Evolutionary conservation across 345 rosid species (phyloP).

Genomic region (Eucalyptus camaldulensis): DNA sequence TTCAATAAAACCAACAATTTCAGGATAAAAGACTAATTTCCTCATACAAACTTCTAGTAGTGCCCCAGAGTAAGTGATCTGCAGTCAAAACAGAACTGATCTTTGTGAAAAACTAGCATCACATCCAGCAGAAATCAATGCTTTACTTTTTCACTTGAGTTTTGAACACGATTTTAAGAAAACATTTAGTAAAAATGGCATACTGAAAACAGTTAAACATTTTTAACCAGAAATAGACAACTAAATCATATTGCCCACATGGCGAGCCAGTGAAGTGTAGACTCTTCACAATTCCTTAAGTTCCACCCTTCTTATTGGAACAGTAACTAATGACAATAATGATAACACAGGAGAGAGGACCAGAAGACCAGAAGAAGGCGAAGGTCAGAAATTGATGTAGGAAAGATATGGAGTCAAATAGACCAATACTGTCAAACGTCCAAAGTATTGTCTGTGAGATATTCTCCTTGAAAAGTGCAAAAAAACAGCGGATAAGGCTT

Average conservation of each 20-base stretch:
- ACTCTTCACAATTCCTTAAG: not conserved
- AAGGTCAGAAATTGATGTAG: not conserved
- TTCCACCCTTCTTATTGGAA: not conserved
- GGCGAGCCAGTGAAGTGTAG: not conserved
- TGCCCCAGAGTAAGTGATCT: conserved; percentile 85
- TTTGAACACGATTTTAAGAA: not conserved
- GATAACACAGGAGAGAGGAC: not conserved
- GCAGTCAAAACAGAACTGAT: conserved; percentile 1
- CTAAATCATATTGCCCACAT: not conserved
- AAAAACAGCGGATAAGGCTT: not conserved
- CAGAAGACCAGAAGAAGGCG: not conserved
- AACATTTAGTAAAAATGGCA: not conserved
- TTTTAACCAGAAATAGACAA: not conserved
- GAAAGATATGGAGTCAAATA: not conserved
- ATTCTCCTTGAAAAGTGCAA: not conserved
- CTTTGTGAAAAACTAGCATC: not conserved
- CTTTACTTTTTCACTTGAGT: not conserved
- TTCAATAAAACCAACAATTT: conserved; percentile 79
- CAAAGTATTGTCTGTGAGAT: not conserved
- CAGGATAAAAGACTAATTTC: conserved; percentile 87
- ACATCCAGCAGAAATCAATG: not conserved
- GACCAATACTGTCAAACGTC: not conserved
- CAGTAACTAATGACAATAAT: not conserved
- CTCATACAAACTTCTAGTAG: conserved; percentile 90
- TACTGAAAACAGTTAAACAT: not conserved